A percentile compares a stretch with the other conserved stretches of the same genome.
These are phyloP conservation scores for Mycena epipterygia DNA, from an alignment of 768 basidiomycete species.

Conservation along the genomic window DNA sequence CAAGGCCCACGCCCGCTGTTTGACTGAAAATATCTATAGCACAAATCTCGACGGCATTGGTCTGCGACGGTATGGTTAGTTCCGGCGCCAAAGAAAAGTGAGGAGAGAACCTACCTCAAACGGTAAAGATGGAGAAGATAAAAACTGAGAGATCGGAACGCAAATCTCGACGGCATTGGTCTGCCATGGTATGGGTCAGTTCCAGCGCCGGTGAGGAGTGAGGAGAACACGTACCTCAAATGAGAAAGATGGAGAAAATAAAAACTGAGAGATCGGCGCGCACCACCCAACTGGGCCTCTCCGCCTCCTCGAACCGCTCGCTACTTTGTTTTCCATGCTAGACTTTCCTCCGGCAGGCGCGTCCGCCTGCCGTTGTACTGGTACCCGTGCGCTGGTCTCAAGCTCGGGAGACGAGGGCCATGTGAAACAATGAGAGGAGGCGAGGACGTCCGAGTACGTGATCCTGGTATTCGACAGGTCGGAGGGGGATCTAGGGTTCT, in stretches of 20 bases:
- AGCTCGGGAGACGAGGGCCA: constrained; percentile 8
- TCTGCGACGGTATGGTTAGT: background rate
- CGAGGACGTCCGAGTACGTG: constrained; percentile 6
- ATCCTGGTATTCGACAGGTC: background rate
- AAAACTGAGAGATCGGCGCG: constrained; percentile 9
- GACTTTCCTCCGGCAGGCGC: background rate
- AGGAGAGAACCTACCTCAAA: background rate
- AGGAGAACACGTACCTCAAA: background rate
- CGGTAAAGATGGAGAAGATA: background rate
- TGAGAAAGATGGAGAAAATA: background rate
- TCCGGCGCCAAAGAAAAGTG: too few relatives aligned
- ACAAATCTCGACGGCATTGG: constrained; percentile 2
- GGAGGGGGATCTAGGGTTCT: constrained; percentile 9
- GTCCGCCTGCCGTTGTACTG: background rate
- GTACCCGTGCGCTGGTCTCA: constrained; percentile 6
- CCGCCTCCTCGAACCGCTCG: background rate
- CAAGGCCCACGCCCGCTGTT: constrained; percentile 9
- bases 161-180: background rate
- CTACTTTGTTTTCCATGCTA: background rate
- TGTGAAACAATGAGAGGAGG: background rate
- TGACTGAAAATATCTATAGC: constrained; percentile 18
- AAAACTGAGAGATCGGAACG: constrained; percentile 6
- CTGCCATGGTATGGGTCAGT: background rate
- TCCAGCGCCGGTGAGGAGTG: too few relatives aligned
- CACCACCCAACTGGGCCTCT: background rate